Conservation (phyloP, 108 stramenopile genomes). For the Nitzschia palea region DNA sequence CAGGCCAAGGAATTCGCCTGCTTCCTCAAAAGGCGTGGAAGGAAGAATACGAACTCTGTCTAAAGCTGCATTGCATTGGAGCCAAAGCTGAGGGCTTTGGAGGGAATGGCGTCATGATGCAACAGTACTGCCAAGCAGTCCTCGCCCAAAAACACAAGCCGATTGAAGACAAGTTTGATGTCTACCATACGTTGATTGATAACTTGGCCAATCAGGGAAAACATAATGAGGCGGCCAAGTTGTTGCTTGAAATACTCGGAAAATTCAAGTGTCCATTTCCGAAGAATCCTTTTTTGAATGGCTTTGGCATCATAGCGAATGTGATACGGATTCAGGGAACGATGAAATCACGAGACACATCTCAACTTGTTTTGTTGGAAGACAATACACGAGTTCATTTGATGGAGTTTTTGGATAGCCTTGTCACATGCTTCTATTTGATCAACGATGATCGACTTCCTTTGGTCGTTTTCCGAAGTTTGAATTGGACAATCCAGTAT, state of each 20-base stretch:
- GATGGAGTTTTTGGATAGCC: conserved; percentile 12
- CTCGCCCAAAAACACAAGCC: not conserved
- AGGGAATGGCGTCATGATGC: conserved; percentile 20
- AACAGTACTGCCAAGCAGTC: not conserved
- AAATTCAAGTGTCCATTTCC: conserved; percentile 17
- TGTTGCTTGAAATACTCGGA: conserved; percentile 3
- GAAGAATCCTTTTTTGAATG: not conserved
- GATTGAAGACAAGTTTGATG: conserved; percentile 18
- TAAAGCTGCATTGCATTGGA: conserved; percentile 15
- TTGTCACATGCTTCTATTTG: conserved; percentile 13
- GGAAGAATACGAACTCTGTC: conserved; percentile 3
- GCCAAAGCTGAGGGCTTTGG: conserved; percentile 14
- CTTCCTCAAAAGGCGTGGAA: conserved; percentile 15
- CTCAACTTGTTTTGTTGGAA: not conserved
- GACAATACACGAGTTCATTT: conserved; percentile 6
- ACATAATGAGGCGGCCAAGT: conserved; percentile 2
- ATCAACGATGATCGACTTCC: not conserved
- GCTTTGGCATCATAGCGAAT: not conserved
- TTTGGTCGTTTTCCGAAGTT: not conserved
- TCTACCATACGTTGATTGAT: conserved; percentile 4
- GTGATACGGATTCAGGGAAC: conserved; percentile 6
- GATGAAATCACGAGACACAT: not conserved
- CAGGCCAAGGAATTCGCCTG: conserved; percentile 11
- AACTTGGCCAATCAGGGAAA: not conserved
- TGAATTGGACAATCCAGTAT: conserved; percentile 12